Percentiles rank a stretch among this genome's conserved stretches.
These are phyloP conservation scores for Alternaria angustiovoidea DNA, from an alignment of 2,329 filamentous ascomycete species.

Conservation along the genomic window DNA sequence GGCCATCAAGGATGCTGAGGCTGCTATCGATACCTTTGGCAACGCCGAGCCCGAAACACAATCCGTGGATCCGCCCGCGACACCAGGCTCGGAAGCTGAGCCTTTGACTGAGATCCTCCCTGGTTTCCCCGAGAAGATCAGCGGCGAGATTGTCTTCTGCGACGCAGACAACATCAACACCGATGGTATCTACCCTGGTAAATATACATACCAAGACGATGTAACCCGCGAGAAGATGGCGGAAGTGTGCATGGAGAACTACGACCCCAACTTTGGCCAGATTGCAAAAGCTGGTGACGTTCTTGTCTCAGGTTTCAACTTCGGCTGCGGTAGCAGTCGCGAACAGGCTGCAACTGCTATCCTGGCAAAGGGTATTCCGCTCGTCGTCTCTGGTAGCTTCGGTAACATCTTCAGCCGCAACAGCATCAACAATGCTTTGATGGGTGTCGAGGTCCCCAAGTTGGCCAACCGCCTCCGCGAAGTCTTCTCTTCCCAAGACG, in stretches of 20 bases:
- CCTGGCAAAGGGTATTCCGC: slow-evolving; percentile 78
- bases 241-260: slow-evolving; percentile 92
- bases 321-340: slow-evolving; percentile 81
- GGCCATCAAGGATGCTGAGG: slow-evolving; percentile 73
- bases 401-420: slow-evolving; percentile 84
- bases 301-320: slow-evolving; percentile 86
- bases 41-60: slow-evolving; percentile 43
- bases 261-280: slow-evolving; percentile 74
- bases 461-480: slow-evolving; percentile 72
- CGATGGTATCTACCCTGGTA: slow-evolving; percentile 89
- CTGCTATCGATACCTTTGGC: slow-evolving; percentile 61
- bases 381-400: slow-evolving; percentile 83
- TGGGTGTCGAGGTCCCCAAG: slow-evolving; percentile 74
- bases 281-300: slow-evolving; percentile 77
- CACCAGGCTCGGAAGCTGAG: slow-evolving; percentile 41
- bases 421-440: slow-evolving; percentile 80
- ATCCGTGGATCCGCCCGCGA: slow-evolving; percentile 42
- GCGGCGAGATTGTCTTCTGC: slow-evolving; percentile 87
- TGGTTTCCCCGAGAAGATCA: slow-evolving; percentile 84
- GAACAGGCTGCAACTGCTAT: slow-evolving; percentile 92
- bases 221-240: slow-evolving; percentile 82
- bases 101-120: slow-evolving; percentile 75
- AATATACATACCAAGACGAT: slow-evolving; percentile 91
- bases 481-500: slow-evolving; percentile 57
- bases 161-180: slow-evolving; percentile 90